Conservation (phyloP, 2,329 filamentous ascomycete genomes). For the Trichoderma gracile region DNA sequence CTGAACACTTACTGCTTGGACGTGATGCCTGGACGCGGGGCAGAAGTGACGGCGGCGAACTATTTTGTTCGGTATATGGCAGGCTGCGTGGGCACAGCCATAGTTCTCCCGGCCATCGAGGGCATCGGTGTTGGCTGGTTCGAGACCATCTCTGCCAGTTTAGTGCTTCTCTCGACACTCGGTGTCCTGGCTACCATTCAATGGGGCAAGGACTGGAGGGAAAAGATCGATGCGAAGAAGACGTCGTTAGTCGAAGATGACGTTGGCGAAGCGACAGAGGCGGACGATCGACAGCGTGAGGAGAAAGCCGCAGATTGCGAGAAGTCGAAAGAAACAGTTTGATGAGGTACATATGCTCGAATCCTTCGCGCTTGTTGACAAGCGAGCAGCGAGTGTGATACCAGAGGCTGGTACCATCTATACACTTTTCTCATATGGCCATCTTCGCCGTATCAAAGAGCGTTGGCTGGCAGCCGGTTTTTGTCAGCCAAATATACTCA, state of each 20-base stretch:
- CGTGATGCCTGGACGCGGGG: slow-evolving; percentile 68
- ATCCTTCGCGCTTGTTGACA: neutral
- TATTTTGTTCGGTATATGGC: slow-evolving; percentile 78
- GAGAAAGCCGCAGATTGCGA: neutral
- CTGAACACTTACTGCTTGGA: slow-evolving; percentile 82
- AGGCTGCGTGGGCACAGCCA: slow-evolving; percentile 68
- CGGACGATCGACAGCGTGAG: slow-evolving; percentile 6
- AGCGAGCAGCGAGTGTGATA: neutral
- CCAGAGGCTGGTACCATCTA: neutral
- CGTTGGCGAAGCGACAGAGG: slow-evolving; percentile 20
- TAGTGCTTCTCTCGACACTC: slow-evolving; percentile 42
- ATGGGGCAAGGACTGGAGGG: slow-evolving; percentile 46
- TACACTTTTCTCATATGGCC: neutral
- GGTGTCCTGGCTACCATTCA: slow-evolving; percentile 43
- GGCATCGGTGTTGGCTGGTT: slow-evolving; percentile 80
- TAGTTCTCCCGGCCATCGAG: slow-evolving; percentile 73
- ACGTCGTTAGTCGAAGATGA: slow-evolving; percentile 7
- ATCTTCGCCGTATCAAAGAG: too few relatives aligned
- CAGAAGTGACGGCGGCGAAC: slow-evolving; percentile 78
- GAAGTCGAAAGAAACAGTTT: slow-evolving; percentile 2
- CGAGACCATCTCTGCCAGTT: slow-evolving; percentile 59
- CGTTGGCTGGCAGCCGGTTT: neutral
- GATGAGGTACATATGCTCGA: neutral
- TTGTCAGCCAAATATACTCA: neutral
- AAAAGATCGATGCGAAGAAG: slow-evolving; percentile 36